Base-by-base conservation (phyloP, 495 filamentous ascomycete species). In the Amphirosellinia nigrospora region DNA sequence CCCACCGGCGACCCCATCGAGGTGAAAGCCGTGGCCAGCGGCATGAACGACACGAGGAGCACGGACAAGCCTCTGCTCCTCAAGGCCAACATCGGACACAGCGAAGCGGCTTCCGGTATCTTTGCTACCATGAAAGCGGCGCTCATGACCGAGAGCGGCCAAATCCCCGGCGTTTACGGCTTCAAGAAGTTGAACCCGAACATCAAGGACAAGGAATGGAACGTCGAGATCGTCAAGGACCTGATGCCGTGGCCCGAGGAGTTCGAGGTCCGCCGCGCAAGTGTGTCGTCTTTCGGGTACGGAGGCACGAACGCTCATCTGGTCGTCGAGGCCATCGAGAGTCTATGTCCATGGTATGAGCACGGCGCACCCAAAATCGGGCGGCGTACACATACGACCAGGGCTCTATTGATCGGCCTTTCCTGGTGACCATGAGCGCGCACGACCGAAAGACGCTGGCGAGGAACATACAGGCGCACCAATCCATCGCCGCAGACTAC, bases 261-360 rank as follows among this genome's bases (percentile, higher is more conserved):
- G 6, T 77, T 74, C 50, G 69, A 76, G 65, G 73, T 73, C 56
- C 56, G 64, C 4, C n/a, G 70, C 28, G 71, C 76, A 59, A 78
- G 75, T 53, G 77, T 63, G 7, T 16, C 8, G 8, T 56, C 78
- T 36, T 85, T 84, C 66, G 85, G 85, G 0, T 85, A 79, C 50
- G 84, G 84, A 5, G 84, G 85, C 7, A 72, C 83, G 0, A 87
- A 87, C 64, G 79, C 77, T 0, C 82, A 86, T 70, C 74, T 75
- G 1, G 75, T 85, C 13, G 6, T 85, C n/a, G 81, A 84, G 84
- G 39, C 82, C 75, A 77, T 75, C 79, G 15, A 83, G 81, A 1
- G 79, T 80, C 2, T 79, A 71, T 0, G 75, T 83, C 77, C 83
- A 79, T 53, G 7, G 2, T 65, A 65, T 16, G 16, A 53, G 11